Percentiles rank a stretch among this genome's conserved stretches.
These are phyloP conservation scores for Neotropicomus parvogracilis DNA, from an alignment of 1,284 basidiomycete species.

Conservation along the genomic window DNA sequence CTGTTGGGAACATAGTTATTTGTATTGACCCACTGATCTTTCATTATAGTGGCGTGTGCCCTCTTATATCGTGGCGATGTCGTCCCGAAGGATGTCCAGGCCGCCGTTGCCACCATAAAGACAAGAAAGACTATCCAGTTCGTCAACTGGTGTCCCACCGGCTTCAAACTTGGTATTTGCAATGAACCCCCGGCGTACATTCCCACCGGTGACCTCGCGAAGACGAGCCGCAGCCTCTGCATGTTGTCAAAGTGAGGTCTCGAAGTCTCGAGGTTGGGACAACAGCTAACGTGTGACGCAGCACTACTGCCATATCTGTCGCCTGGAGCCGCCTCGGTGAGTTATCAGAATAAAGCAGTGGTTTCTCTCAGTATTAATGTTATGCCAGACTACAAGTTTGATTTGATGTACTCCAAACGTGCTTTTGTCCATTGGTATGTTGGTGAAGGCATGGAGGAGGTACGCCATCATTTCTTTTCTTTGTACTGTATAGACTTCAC, in stretches of 20 bases:
- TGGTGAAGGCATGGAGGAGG: constrained; percentile 98
- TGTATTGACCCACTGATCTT: background rate
- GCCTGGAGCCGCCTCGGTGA: constrained; percentile 90
- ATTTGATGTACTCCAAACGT: constrained; percentile 95
- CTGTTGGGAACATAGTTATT: constrained; percentile 29
- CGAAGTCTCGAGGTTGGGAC: background rate
- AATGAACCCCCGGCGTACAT: constrained; percentile 91
- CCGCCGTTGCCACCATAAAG: constrained; percentile 92
- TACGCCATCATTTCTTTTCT: constrained; percentile 22
- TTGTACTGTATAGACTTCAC: background rate
- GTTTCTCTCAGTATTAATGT: constrained; percentile 13
- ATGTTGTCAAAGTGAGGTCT: constrained; percentile 81
- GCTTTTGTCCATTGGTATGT: constrained; percentile 99
- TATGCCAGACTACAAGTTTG: constrained; percentile 90
- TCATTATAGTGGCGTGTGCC: constrained; percentile 73
- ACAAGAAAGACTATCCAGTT: constrained; percentile 97
- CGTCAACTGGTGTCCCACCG: constrained; percentile 98
- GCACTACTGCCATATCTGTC: constrained; percentile 90
- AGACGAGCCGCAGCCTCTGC: constrained; percentile 91
- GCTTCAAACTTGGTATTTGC: constrained; percentile 98
- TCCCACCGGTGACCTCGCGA: constrained; percentile 93
- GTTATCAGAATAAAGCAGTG: constrained; percentile 11
- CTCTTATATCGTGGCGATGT: constrained; percentile 94
- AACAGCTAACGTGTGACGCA: constrained; percentile 30
- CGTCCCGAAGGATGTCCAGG: constrained; percentile 94